Base-by-base conservation (phyloP, 495 filamentous ascomycete species). In the Entonaema liquescens region DNA sequence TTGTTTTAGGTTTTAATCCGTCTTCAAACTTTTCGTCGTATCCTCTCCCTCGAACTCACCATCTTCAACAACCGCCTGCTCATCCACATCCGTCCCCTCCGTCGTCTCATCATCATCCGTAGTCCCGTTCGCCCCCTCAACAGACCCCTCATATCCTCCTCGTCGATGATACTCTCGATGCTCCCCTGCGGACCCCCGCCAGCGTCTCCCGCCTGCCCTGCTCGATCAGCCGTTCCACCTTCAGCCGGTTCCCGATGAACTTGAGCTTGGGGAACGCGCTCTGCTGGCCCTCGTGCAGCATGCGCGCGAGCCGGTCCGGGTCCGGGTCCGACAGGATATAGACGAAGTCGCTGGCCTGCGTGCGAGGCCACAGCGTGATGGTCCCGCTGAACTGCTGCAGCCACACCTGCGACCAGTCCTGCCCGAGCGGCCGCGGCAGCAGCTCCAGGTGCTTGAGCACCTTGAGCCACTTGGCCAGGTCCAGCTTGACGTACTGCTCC, bases 401-500 rank as follows among this genome's bases (percentile, higher is more conserved):
- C 92, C 94, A 98, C 35, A 99, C 90, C 78, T 95, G 90, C 59
- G 88, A 91, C 95, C 95, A 99, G 77, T 99, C 96, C 78, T 98
- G 95, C 9, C 93, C 93, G n/a, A 98, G 73, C 0, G 92, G 93
- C 0, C 95, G 88, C 7, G 95, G 95, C 0, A 99, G 87, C 6
- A 99, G 85, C 74, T 99, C 95, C 0, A 98, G 82, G 75, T 98
- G 94, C 3, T 93, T 89, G 25, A 98, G 86, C 0, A 98, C 93
- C 76, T 94, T 94, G 21, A 99, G 88, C 93, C 95, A 99, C 83
- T 98, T 98, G 71, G 90, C 94, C 49, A 98, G 82, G 79, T 98
- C 95, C 12, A 98, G 87, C 76, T 97, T 97, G 79, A 98, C 89
- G 76, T 94, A 97, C 75, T 97, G 94, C 76, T 98, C 95, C 2